Evolutionary conservation across 225 moss, liverwort and hornwort species (phyloP).

Genomic region (Polytrichum commune): DNA sequence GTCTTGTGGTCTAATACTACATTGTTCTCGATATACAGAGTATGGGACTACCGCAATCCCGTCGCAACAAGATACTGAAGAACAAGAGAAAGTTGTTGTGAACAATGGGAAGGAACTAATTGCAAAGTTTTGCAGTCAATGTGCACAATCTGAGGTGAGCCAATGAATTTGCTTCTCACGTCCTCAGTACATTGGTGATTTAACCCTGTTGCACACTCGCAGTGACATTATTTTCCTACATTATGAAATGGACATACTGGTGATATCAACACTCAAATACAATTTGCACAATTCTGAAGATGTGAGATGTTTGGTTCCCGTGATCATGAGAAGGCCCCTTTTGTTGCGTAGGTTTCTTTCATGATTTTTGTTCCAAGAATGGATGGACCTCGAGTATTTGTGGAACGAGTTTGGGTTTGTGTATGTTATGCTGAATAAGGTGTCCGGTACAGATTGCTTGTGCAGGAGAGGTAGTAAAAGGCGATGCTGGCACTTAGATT

Average conservation of each 20-base stretch:
- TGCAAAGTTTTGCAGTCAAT: conserved; percentile 56
- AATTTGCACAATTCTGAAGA: too few species aligned
- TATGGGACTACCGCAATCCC: conserved; percentile 54
- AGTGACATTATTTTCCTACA: too few species aligned
- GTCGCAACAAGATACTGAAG: conserved; percentile 25
- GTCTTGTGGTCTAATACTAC: too few species aligned
- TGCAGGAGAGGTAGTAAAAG: conserved; percentile 89
- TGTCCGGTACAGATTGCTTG: conserved; percentile 53
- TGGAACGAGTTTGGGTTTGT: too few species aligned
- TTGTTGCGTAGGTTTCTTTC: too few species aligned
- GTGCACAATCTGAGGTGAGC: conserved; percentile 62
- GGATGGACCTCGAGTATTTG: too few species aligned
- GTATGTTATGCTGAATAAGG: too few species aligned
- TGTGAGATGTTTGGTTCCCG: too few species aligned
- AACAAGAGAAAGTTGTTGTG: conserved; percentile 19
- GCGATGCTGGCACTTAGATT: conserved; percentile 94
- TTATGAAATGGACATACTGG: too few species aligned
- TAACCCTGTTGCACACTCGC: not conserved
- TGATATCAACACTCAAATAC: too few species aligned
- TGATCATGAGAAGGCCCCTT: too few species aligned
- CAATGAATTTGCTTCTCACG: not conserved
- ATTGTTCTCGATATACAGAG: conserved; percentile 32
- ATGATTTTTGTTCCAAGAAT: too few species aligned
- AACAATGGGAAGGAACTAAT: conserved; percentile 48
- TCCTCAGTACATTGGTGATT: not conserved